phyloP scores from a whole-genome alignment of 495 filamentous ascomycete species.

The Pyrenula massariospora region DNA sequence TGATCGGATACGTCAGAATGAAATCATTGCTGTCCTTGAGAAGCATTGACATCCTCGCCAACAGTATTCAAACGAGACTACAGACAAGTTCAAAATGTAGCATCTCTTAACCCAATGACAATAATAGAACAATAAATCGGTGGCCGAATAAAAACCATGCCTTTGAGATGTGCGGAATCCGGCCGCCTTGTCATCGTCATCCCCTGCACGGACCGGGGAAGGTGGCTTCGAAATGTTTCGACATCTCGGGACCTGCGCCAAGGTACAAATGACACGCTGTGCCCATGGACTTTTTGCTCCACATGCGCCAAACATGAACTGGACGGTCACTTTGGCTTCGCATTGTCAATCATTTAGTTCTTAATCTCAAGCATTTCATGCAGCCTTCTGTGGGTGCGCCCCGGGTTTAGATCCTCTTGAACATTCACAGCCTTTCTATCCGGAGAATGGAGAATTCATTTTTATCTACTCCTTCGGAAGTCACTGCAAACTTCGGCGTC shows the following conservation, averaged over 20 bases:
- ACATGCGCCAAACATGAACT: neutral
- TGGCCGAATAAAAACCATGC: too few relatives aligned
- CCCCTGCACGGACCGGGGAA: neutral
- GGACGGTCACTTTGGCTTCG: neutral
- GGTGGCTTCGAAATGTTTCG: neutral
- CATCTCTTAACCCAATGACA: too few relatives aligned
- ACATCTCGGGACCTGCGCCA: too few relatives aligned
- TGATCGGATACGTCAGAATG: too few relatives aligned
- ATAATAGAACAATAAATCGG: too few relatives aligned
- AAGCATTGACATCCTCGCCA: too few relatives aligned
- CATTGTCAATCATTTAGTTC: neutral
- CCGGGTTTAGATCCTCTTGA: too few relatives aligned
- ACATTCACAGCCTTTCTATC: too few relatives aligned
- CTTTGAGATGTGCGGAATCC: too few relatives aligned
- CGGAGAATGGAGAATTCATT: slow-evolving; percentile 86
- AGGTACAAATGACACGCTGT: neutral
- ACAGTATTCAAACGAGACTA: too few relatives aligned
- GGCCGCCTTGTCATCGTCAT: neutral
- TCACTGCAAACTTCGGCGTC: slow-evolving; percentile 61
- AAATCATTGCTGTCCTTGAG: too few relatives aligned
- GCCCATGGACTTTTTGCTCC: neutral
- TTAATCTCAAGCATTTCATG: neutral
- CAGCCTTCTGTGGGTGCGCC: neutral
- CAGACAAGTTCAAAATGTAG: too few relatives aligned
- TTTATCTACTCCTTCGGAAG: slow-evolving; percentile 51